A percentile compares a stretch with the other conserved stretches of the same genome.
Conservation (phyloP, 345 rosid genomes). For the Syzygium grande region DNA sequence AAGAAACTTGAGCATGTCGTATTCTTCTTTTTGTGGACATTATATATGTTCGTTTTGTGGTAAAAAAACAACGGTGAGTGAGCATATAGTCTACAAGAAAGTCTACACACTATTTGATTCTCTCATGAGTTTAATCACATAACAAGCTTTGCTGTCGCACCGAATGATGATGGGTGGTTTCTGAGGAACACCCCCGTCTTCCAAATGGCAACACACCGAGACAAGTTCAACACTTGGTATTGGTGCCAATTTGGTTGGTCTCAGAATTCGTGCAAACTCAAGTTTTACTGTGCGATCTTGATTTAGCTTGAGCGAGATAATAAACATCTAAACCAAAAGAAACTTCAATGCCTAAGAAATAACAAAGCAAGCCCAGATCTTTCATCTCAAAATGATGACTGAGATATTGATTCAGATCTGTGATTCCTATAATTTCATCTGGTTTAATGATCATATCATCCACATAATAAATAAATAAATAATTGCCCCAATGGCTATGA, state of each 20-base stretch:
- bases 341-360: neutral
- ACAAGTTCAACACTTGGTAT: neutral
- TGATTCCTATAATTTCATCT: neutral
- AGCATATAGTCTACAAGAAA: no score
- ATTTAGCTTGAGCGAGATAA: neutral
- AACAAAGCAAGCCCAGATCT: neutral
- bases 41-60: no score
- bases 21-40: no score
- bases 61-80: no score
- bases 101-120: no score
- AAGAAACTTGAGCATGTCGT: no score
- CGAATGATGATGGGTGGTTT: no score
- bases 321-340: neutral
- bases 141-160: no score
- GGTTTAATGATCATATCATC: neutral
- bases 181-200: neutral
- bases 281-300: neutral
- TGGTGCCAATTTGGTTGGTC: neutral
- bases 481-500: neutral
- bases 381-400: neutral
- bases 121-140: no score
- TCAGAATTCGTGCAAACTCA: neutral
- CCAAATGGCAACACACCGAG: neutral
- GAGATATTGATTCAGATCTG: neutral
- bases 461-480: neutral